Evolutionary conservation across 805 yeast species (phyloP), one percentile per base, ranked within the genome.

Genomic region (Candida chilensis): DNA sequence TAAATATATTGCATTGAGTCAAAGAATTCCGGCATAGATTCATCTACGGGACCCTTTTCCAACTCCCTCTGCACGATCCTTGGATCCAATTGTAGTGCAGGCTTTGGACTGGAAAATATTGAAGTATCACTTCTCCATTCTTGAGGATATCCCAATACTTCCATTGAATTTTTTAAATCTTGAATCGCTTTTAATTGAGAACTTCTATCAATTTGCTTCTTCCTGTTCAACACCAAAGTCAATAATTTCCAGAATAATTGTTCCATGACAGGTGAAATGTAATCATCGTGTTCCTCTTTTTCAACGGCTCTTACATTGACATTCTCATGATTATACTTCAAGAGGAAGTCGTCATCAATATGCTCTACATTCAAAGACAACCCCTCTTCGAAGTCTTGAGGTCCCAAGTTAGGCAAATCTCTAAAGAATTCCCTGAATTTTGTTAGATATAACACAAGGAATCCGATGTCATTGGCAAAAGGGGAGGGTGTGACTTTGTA

Each of bases 381-480:
- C 0, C 67, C 67, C 11, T 33, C 32, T 30, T 60, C 67, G 13
- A 60, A 47, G 34, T 56, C 58, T 17, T 50, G 51, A 2, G 69
- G 69, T 1, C 67, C 63, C 4, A 55, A 32, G 7, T 37, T 35
- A 10, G 32, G 40, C 5, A 51, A 27, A 16, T 37, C 35, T 3
- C 60, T 27, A 12, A 56, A 35, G 8, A 22, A 7, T 2, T 45
- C 45, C 17, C 40, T 33, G 36, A 60, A 63, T 37, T 50, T 57
- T 28, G 42, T 42, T 15, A 61, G 36, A 29, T 43, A 63, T 16
- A 57, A 41, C 10, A 57, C 41, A 15, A 61, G 40, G 37, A 40
- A 54, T 14, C 56, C 29, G 20, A 62, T 51, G 27, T 61, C 65
- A 4, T 42, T 39, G 7, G 60, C 63, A 30, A 44, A 48, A 2